Evolutionary conservation across 177 flowering plant genomes (phyloP).

Genomic region (Vitis hybrid): DNA sequence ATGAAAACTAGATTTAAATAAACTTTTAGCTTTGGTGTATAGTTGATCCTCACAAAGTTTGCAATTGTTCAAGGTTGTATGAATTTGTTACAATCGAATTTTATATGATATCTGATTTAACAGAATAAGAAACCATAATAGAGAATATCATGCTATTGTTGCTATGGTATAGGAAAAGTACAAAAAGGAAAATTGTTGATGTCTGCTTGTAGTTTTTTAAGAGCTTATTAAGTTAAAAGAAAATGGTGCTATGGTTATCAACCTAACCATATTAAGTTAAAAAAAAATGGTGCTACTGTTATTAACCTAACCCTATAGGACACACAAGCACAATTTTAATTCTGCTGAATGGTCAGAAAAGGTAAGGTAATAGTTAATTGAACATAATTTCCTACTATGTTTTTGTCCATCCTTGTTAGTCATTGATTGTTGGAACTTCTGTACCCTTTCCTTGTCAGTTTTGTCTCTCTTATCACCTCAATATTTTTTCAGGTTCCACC

Average conservation of each 20-base stretch:
- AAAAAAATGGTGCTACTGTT: not conserved
- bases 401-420: not conserved
- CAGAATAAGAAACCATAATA: not conserved
- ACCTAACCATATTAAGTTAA: too few relatives aligned
- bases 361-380: not conserved
- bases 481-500: slow-evolving; percentile 59
- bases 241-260: too few relatives aligned
- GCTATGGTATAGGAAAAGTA: not conserved
- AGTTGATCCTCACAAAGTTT: too few relatives aligned
- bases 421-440: not conserved
- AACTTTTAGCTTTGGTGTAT: too few relatives aligned
- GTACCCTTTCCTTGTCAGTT: not conserved
- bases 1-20: too few relatives aligned
- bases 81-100: not conserved
- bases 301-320: not conserved
- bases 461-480: not conserved
- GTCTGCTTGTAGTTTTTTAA: not conserved
- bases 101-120: not conserved
- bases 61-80: not conserved
- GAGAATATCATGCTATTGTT: not conserved
- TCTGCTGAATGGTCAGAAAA: not conserved
- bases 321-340: not conserved
- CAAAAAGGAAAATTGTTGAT: not conserved
- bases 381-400: not conserved
- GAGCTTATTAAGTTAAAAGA: not conserved